Evolutionary conservation across 1,284 basidiomycete species (phyloP), one percentile per base, ranked within the genome.

Genomic region (Rhizoctonia solani): DNA sequence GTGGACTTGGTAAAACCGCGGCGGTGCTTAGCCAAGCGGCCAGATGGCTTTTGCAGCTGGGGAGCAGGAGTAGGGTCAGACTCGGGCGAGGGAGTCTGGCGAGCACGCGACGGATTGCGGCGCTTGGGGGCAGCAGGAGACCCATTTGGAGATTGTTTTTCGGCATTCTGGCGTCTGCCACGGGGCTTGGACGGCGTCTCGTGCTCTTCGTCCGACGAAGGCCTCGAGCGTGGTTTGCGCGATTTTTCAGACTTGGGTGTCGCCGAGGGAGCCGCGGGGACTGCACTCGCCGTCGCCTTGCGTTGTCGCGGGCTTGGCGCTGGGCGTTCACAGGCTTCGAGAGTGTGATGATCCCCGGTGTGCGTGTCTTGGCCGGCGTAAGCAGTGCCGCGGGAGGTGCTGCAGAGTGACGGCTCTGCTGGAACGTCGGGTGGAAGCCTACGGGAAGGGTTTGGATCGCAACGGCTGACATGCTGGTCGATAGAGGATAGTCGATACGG

Each of bases 261-360:
- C 23, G 34, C 39, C 6, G 8, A 6, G 23, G 55, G 55, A 29
- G 54, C 37, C 1, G 54, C 8, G 27, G n/a, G n/a, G n/a, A n/a
- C n/a, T n/a, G 55, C 21, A 13, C 13, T 6, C 41, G 55, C 41
- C 16, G 42, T 32, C 23, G 41, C 39, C 27, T 58, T 58, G 41
- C 55, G 55, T 11, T 23, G 44, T 6, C 13, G 42, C 16, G 23
- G 34, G 41, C 21, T 39, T 4, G 37, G 42, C 4, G 55, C 37
- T 47, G 53, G 23, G n/a, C n/a, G n/a, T n/a, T n/a, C n/a, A 67
- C 21, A 3, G 66, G 66, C 54, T 58, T 67, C 29, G 42, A 56
- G 32, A 68, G 67, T 1, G 56, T 54, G 67, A 68, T 68, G 23
- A 68, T 59, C 46, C 67, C 67, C 55, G 67, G n/a, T n/a, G n/a